phyloP scores from a whole-genome alignment of 139 green algal genomes.

The Edaphochlamys debaryana region DNA sequence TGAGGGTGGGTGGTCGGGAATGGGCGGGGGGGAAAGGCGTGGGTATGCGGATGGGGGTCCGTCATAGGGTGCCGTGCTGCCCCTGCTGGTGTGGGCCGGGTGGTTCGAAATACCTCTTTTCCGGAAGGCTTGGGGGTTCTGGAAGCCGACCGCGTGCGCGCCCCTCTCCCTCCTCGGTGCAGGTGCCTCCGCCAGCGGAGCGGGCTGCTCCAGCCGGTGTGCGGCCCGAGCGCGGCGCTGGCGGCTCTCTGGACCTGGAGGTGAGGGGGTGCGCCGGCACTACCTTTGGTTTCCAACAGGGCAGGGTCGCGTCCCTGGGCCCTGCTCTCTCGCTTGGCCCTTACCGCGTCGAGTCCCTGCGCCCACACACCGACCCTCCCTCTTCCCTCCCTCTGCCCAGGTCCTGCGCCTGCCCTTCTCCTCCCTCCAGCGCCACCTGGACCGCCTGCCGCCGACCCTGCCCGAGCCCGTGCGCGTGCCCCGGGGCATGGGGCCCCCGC shows the following conservation, averaged over 20 bases:
- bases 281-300: not conserved
- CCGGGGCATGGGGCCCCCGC: no score
- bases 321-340: not conserved
- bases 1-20: not conserved
- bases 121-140: no score
- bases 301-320: no score
- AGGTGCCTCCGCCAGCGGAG: no score
- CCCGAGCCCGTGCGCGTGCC: not conserved
- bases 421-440: conserved; percentile 3
- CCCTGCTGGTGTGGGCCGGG: not conserved
- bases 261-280: no score
- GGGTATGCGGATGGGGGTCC: not conserved
- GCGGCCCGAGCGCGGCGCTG: no score
- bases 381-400: not conserved
- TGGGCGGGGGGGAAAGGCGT: no score
- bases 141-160: no score
- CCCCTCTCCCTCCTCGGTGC: no score
- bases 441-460: not conserved
- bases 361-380: not conserved
- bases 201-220: no score
- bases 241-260: no score
- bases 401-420: not conserved
- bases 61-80: not conserved
- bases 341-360: not conserved
- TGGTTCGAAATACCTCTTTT: not conserved